These are phyloP conservation scores for Nitzschia palea DNA, from an alignment of 108 stramenopile genomes.

Conservation along the genomic window DNA sequence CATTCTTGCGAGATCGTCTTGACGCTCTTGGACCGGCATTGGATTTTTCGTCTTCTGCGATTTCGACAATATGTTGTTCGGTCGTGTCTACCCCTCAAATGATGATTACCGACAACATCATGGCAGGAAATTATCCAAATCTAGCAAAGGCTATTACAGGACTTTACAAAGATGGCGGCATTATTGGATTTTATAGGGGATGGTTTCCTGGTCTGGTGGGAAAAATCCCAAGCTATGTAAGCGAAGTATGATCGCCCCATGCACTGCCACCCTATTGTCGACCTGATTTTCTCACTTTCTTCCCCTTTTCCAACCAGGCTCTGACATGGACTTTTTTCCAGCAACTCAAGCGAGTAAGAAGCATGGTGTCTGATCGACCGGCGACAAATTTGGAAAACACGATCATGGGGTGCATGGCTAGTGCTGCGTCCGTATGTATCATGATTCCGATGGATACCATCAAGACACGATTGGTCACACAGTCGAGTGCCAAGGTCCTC, in stretches of 20 bases:
- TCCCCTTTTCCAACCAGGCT: constrained; percentile 45
- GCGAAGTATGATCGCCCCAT: constrained; percentile 11
- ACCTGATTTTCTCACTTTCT: background rate
- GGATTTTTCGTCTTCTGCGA: constrained; percentile 90
- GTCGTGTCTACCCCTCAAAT: constrained; percentile 93
- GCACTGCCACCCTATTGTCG: constrained; percentile 12
- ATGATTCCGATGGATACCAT: constrained; percentile 99
- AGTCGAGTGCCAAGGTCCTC: constrained; percentile 37
- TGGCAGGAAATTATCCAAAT: constrained; percentile 94
- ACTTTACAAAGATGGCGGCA: constrained; percentile 61
- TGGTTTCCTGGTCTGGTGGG: constrained; percentile 97
- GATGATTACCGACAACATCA: constrained; percentile 95
- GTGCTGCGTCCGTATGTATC: constrained; percentile 90
- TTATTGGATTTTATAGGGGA: constrained; percentile 92
- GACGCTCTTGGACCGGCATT: constrained; percentile 77
- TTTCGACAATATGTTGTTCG: constrained; percentile 91
- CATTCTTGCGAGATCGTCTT: constrained; percentile 36
- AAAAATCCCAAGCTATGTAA: constrained; percentile 92
- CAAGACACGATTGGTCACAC: constrained; percentile 93
- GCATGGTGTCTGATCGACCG: constrained; percentile 48
- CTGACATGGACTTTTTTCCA: constrained; percentile 97
- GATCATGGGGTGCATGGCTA: constrained; percentile 91
- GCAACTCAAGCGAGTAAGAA: constrained; percentile 78
- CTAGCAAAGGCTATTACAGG: constrained; percentile 60
- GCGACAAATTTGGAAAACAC: constrained; percentile 91